These are phyloP conservation scores for Pseudozyma sp. DNA, from an alignment of 1,284 basidiomycete species.

Conservation along the genomic window DNA sequence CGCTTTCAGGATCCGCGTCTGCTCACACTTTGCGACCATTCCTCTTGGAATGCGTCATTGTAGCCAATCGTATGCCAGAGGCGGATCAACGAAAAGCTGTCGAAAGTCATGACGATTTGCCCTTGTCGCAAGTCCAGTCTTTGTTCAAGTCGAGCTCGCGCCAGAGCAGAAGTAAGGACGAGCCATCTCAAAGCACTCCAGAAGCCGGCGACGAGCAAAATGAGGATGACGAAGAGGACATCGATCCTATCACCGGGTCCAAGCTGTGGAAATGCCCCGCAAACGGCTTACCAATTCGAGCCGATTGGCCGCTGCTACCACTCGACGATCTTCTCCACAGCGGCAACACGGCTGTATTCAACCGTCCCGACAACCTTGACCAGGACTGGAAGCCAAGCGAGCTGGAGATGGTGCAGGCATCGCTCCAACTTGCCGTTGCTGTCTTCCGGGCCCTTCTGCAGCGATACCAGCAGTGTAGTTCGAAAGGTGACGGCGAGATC, in stretches of 20 bases:
- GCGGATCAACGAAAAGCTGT: neutral
- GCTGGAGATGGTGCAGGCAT: slow-evolving; percentile 79
- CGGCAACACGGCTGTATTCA: slow-evolving; percentile 58
- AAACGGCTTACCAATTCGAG: slow-evolving; percentile 76
- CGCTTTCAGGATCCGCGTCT: slow-evolving; percentile 3
- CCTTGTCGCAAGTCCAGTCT: slow-evolving; percentile 21
- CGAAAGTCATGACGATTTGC: slow-evolving; percentile 8
- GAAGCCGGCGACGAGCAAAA: slow-evolving; percentile 50
- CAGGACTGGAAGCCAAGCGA: slow-evolving; percentile 83
- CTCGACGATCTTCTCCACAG: slow-evolving; percentile 80
- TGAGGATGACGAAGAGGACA: slow-evolving; percentile 31
- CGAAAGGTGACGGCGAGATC: too few species aligned
- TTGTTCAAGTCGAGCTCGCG: slow-evolving; percentile 13
- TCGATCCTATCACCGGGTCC: slow-evolving; percentile 57
- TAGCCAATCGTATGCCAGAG: slow-evolving; percentile 18
- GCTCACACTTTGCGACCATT: slow-evolving; percentile 19
- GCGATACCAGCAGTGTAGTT: neutral
- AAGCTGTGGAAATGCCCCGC: slow-evolving; percentile 69
- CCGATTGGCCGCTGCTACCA: slow-evolving; percentile 80
- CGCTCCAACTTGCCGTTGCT: slow-evolving; percentile 74
- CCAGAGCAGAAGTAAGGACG: neutral
- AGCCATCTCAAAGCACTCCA: slow-evolving; percentile 51
- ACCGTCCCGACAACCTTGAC: slow-evolving; percentile 79
- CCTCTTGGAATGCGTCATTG: slow-evolving; percentile 25
- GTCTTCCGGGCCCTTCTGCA: slow-evolving; percentile 36